phyloP scores from a whole-genome alignment of 345 rosid genomes.

The Sisymbrium altissimum region DNA sequence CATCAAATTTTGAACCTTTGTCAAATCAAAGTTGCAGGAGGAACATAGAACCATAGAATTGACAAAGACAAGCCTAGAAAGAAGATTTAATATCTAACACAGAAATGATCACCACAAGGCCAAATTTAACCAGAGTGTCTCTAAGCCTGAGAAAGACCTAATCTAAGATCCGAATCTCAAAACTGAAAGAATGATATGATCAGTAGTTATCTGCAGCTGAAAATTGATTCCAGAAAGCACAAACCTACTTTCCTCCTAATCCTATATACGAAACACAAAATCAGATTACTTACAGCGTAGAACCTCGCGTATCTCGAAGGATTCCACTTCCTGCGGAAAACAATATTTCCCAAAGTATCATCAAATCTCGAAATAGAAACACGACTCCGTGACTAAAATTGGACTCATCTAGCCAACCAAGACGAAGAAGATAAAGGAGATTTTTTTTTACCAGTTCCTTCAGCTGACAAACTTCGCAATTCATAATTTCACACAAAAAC shows the following conservation, averaged over 20 bases:
- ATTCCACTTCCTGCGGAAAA: slow-evolving; percentile 72
- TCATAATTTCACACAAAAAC: slow-evolving; percentile 43
- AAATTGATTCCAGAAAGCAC: background rate
- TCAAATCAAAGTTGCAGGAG: background rate
- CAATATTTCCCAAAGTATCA: background rate
- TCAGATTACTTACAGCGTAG: slow-evolving; percentile 65
- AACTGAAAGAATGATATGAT: background rate
- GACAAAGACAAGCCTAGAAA: background rate
- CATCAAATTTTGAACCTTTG: slow-evolving; percentile 11
- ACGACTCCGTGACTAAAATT: slow-evolving; percentile 7
- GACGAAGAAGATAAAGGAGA: background rate
- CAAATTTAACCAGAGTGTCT: too few relatives aligned
- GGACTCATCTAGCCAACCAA: slow-evolving; percentile 4
- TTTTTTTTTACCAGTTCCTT: slow-evolving; percentile 70
- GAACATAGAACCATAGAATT: background rate
- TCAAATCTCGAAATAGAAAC: background rate
- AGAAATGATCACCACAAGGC: too few relatives aligned
- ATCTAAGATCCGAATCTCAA: slow-evolving; percentile 1
- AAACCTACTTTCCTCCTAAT: background rate
- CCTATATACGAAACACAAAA: background rate
- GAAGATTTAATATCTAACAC: too few relatives aligned
- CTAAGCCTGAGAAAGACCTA: background rate
- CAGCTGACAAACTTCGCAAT: slow-evolving; percentile 89
- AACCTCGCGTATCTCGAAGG: slow-evolving; percentile 81
- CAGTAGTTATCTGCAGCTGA: background rate